A percentile compares a stretch with the other conserved stretches of the same genome.
phyloP scores from a whole-genome alignment of 805 yeast genomes.

The Jamesozyma rosinii region DNA sequence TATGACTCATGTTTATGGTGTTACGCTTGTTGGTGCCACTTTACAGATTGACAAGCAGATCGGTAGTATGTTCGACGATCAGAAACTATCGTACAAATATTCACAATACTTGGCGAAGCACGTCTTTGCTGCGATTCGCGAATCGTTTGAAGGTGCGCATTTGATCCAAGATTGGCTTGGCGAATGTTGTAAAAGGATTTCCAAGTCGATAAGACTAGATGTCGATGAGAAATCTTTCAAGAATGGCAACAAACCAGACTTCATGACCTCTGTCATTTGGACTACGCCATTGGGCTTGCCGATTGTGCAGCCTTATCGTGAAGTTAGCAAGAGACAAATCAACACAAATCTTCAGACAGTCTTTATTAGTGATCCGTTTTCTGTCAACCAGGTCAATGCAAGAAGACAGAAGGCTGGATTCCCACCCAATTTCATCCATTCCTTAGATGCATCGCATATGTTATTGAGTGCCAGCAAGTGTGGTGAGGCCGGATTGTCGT shows the following conservation, averaged over 20 bases:
- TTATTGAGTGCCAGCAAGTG: conserved; percentile 76
- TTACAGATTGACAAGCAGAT: conserved; percentile 78
- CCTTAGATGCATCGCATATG: conserved; percentile 96
- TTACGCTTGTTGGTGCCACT: conserved; percentile 86
- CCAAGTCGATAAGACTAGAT: conserved; percentile 67
- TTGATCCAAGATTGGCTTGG: conserved; percentile 94
- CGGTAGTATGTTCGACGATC: conserved; percentile 45
- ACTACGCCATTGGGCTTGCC: conserved; percentile 93
- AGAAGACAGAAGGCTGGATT: conserved; percentile 87
- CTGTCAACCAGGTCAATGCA: conserved; percentile 70
- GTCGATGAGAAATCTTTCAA: conserved; percentile 38
- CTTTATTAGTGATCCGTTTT: conserved; percentile 81
- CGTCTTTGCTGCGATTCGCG: conserved; percentile 77
- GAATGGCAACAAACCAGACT: conserved; percentile 45
- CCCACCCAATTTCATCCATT: conserved; percentile 92
- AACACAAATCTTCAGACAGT: conserved; percentile 82
- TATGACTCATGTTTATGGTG: conserved; percentile 97
- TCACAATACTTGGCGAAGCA: conserved; percentile 62
- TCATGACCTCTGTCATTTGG: conserved; percentile 89
- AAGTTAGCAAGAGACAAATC: conserved; percentile 52
- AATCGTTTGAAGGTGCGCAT: conserved; percentile 86
- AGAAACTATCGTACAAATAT: conserved; percentile 37
- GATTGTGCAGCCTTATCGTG: conserved; percentile 93
- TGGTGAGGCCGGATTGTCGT: conserved; percentile 51
- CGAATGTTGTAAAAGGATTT: conserved; percentile 69